Evolutionary conservation across 345 rosid species (phyloP).

Genomic region (Eutrema heterophyllum): DNA sequence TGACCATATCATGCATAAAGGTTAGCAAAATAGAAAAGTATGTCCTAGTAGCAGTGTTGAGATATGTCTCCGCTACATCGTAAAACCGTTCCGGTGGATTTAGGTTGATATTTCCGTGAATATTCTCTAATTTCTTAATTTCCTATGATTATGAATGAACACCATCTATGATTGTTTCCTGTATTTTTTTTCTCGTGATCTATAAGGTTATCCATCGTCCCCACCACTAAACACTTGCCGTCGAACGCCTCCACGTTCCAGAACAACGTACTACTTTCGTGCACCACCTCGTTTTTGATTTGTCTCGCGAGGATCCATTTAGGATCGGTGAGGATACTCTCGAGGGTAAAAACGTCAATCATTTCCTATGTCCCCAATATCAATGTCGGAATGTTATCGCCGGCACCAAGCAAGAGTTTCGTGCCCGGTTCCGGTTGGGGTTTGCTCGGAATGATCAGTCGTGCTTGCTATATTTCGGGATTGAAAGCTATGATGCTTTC

Average conservation of each 20-base stretch:
- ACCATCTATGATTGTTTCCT: no score
- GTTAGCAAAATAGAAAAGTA: no score
- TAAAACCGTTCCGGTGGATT: no score
- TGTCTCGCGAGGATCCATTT: neutral
- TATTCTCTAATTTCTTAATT: no score
- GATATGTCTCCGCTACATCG: no score
- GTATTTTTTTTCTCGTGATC: no score
- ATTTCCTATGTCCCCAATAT: neutral
- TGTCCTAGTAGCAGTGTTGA: no score
- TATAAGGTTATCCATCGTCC: neutral
- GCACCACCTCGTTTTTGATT: neutral
- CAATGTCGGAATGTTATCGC: neutral
- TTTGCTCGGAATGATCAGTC: neutral
- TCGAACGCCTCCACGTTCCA: slow-evolving; percentile 1
- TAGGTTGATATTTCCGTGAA: no score
- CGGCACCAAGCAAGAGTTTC: neutral
- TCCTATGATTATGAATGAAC: no score
- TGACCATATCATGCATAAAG: no score
- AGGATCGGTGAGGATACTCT: neutral
- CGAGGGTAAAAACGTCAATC: neutral
- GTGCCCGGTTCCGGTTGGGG: neutral
- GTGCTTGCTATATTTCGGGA: neutral
- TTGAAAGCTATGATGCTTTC: neutral
- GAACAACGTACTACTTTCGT: neutral
- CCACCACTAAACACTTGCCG: neutral